Percentiles rank a stretch among this genome's conserved stretches.
phyloP scores from a whole-genome alignment of 164 flowering plant genomes.

The Saururus chinensis region DNA sequence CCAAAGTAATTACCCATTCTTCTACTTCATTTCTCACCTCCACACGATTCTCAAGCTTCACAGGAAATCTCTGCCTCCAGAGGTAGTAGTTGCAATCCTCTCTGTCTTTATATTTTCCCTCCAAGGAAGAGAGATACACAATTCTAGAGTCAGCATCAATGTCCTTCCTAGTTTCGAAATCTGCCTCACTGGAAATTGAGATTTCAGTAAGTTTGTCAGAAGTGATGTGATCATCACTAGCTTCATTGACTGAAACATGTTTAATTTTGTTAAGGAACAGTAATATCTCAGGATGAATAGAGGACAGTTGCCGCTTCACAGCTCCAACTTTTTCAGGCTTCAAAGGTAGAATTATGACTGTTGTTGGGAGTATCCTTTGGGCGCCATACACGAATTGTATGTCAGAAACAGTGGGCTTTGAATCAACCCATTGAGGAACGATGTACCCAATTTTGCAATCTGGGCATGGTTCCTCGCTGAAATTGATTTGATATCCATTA shows the following conservation, averaged over 20 bases:
- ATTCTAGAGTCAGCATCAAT: conserved; percentile 48
- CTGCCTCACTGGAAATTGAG: conserved; percentile 37
- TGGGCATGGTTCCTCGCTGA: conserved; percentile 32
- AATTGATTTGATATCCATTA: conserved; percentile 46
- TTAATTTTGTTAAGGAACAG: conserved; percentile 45
- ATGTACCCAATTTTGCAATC: conserved; percentile 36
- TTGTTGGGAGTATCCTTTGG: conserved; percentile 15
- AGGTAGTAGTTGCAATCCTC: conserved; percentile 37
- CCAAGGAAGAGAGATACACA: conserved; percentile 36
- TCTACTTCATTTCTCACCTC: conserved; percentile 37
- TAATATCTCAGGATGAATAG: conserved; percentile 43
- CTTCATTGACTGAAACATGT: conserved; percentile 40
- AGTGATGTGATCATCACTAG: conserved; percentile 12
- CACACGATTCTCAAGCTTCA: conserved; percentile 26
- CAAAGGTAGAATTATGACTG: conserved; percentile 32
- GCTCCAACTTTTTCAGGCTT: conserved; percentile 37
- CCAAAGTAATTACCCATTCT: conserved; percentile 43
- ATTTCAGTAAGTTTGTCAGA: conserved; percentile 30
- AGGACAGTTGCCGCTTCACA: conserved; percentile 39
- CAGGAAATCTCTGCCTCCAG: conserved; percentile 62
- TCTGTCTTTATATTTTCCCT: conserved; percentile 6
- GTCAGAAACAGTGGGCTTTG: conserved; percentile 24
- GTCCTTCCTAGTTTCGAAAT: conserved; percentile 31
- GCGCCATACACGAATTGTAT: conserved; percentile 22
- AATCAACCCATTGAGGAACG: conserved; percentile 54